phyloP scores from a whole-genome alignment of 306 rosid genomes.

The Begonia masoniana region DNA sequence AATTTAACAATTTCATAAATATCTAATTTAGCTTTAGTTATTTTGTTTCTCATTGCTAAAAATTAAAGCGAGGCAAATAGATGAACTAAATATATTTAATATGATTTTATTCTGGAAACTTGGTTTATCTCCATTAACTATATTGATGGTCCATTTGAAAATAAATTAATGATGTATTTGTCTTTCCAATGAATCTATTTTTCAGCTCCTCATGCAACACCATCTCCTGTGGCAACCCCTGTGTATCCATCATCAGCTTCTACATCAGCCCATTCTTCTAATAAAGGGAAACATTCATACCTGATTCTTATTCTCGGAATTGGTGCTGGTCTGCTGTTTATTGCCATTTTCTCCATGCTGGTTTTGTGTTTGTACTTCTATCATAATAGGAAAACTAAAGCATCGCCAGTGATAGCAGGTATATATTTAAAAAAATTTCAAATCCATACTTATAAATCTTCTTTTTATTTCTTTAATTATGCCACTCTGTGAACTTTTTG shows the following conservation, averaged over 20 bases:
- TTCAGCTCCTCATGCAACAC: constrained; percentile 49
- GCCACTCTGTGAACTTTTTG: neutral
- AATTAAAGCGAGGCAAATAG: too few relatives aligned
- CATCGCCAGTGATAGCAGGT: constrained; percentile 50
- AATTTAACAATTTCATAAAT: neutral
- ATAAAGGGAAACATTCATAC: constrained; percentile 40
- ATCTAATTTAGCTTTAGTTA: too few relatives aligned
- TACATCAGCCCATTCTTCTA: constrained; percentile 31
- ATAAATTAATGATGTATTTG: neutral
- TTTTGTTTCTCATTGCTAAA: too few relatives aligned
- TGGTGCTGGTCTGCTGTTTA: constrained; percentile 54
- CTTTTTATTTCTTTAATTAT: constrained; percentile 2
- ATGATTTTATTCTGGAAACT: neutral
- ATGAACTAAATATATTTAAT: too few relatives aligned
- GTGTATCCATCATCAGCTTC: constrained; percentile 24
- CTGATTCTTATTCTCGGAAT: constrained; percentile 56
- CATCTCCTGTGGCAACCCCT: constrained; percentile 49
- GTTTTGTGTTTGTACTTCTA: constrained; percentile 45
- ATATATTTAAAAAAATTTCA: constrained; percentile 16
- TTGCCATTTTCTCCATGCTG: constrained; percentile 42
- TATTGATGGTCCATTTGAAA: constrained; percentile 9
- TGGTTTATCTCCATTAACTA: neutral
- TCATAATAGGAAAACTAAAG: constrained; percentile 31
- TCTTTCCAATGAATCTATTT: constrained; percentile 4
- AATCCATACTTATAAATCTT: neutral